Evolutionary conservation across 163 green algal species (phyloP).

Genomic region (Scenedesmus sp.): DNA sequence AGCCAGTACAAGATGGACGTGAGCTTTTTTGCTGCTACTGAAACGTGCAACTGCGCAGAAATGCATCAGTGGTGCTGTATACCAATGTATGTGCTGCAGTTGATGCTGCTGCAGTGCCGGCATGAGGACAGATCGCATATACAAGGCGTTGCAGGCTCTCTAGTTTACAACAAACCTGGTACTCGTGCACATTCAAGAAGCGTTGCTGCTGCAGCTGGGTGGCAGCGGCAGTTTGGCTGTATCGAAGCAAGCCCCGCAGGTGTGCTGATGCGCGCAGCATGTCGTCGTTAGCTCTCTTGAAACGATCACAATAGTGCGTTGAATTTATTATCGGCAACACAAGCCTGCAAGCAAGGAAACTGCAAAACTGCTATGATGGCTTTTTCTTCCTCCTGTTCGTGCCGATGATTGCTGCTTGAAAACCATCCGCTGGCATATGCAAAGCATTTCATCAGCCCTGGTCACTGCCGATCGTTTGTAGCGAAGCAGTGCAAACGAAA

Average conservation of each 20-base stretch:
- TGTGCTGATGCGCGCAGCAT: slow-evolving; percentile 14
- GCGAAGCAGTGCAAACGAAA: neutral
- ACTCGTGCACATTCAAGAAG: slow-evolving; percentile 95
- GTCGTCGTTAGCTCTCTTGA: neutral
- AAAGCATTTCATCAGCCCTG: no score
- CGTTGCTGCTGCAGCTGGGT: slow-evolving; percentile 70
- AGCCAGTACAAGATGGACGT: neutral
- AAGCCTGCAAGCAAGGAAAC: neutral
- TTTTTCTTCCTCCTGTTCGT: neutral
- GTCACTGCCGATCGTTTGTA: no score
- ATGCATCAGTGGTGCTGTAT: neutral
- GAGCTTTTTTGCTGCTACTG: neutral
- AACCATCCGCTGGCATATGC: no score
- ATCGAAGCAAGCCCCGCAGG: slow-evolving; percentile 14
- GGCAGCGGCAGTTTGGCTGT: slow-evolving; percentile 43
- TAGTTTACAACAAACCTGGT: slow-evolving; percentile 81
- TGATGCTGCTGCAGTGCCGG: neutral
- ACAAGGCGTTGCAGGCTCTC: neutral
- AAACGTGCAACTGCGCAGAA: neutral
- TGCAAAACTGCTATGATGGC: neutral
- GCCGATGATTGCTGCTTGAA: neutral
- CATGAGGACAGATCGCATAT: neutral
- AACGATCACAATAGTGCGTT: neutral
- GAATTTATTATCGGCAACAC: neutral
- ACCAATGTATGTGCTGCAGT: neutral